Conservation (phyloP, 768 basidiomycete species). For the Termitomyces sp. region DNA sequence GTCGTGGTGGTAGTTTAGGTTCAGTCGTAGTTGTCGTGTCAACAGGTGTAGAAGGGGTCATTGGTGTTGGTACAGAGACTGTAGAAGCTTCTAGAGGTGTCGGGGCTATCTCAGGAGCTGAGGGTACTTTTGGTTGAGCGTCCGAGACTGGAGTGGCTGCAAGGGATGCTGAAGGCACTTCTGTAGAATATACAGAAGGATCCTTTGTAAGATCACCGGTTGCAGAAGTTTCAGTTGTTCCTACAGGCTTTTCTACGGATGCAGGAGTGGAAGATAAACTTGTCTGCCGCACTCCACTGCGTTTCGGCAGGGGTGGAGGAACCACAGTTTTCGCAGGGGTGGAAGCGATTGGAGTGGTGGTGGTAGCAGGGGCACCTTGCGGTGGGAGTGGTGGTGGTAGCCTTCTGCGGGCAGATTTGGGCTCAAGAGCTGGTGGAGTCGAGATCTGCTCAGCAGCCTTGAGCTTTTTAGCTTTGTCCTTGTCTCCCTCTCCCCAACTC, state of each 20-base stretch:
- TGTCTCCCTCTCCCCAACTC: slow-evolving; percentile 48
- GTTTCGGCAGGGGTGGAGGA: slow-evolving; percentile 49
- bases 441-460: not conserved
- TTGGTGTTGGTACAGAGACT: not conserved
- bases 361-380: not conserved
- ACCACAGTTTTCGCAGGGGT: slow-evolving; percentile 16
- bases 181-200: not conserved
- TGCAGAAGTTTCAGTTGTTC: not conserved
- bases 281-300: slow-evolving; percentile 33
- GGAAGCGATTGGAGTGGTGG: slow-evolving; percentile 20
- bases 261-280: slow-evolving; percentile 8
- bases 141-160: not conserved
- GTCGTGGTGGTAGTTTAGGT: slow-evolving; percentile 11
- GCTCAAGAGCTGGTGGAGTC: slow-evolving; percentile 8
- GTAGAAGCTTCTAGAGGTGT: not conserved
- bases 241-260: not conserved
- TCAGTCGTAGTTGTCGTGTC: not conserved
- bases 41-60: not conserved
- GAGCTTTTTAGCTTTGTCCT: slow-evolving; percentile 26
- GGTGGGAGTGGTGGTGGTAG: slow-evolving; percentile 27
- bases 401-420: slow-evolving; percentile 19
- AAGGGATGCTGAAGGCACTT: not conserved
- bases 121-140: not conserved
- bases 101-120: not conserved
- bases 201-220: not conserved